A percentile compares a stretch with the other conserved stretches of the same genome.
Evolutionary conservation across 768 basidiomycete species (phyloP).

Genomic region (Tricholoma saponaceum): DNA sequence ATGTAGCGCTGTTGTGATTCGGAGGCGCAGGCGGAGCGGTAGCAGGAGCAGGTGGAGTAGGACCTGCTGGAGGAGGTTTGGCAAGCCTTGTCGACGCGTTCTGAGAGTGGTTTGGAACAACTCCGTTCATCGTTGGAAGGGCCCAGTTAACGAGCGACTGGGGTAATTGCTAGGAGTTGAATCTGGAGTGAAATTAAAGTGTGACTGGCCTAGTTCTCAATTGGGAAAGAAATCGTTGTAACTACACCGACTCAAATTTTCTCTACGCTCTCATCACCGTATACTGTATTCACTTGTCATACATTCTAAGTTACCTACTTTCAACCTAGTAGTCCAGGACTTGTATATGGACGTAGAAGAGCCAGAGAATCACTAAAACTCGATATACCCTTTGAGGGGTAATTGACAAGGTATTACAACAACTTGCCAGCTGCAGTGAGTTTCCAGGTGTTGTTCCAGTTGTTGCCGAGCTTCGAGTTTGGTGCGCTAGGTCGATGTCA

Average conservation of each 20-base stretch:
- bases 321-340: no score
- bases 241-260: background rate
- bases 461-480: background rate
- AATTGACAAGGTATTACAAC: background rate
- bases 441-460: no score
- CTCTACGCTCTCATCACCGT: background rate
- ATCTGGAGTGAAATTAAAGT: background rate
- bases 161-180: background rate
- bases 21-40: constrained; percentile 55
- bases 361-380: background rate
- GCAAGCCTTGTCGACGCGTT: constrained; percentile 36
- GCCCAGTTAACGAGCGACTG: background rate
- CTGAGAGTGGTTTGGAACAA: constrained; percentile 29
- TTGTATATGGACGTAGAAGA: background rate
- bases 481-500: no score
- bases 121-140: constrained; percentile 44
- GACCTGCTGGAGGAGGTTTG: constrained; percentile 54
- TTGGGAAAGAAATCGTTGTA: background rate
- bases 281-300: background rate
- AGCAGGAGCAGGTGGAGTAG: constrained; percentile 58
- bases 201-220: constrained; percentile 5
- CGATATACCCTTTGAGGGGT: background rate
- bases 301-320: background rate
- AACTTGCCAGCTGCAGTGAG: no score
- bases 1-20: constrained; percentile 32